Base-by-base conservation (phyloP, 345 rosid genomes). In the Toxicodendron radicans region DNA sequence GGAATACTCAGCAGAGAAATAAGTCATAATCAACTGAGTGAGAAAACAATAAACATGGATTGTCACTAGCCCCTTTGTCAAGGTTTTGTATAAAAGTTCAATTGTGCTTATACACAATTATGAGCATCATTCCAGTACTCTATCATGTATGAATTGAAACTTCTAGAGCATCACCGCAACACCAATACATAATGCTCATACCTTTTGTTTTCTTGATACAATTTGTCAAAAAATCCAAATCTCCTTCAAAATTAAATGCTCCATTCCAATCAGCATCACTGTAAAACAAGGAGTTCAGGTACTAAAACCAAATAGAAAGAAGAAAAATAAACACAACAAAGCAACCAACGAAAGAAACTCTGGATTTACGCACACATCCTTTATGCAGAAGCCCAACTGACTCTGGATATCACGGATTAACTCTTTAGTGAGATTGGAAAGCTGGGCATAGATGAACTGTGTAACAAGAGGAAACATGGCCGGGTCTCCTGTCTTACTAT, bases 221-320 rank as follows among this genome's bases (percentile, higher is more conserved):
- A 48, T 84, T 85, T 68, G 84, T 82, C 79, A 91, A 58, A 77
- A 94, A 94, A 70, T 84, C 85, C 64, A 87, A 79, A 3, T 87
- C 75, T 49, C 76, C 85, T 0, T 77, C 73, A 78, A 87, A 94
- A 79, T 91, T 67, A 78, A 94, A 91, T 5, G 98, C 97, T 57
- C 80, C 88, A 79, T 87, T 66, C 97, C 97, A 90, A 73, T 94
- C 98, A 17, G 58, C 72, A 35, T 86, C 77, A 89, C 98, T 94
- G 88, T 64, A 76, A 54, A 57, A 51, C 76, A 75, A 16, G 38
- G 58, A 66, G 65, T 21, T 58, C 6, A 46, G 4, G 45, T 63
- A 32, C 16, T 45, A 52, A 73, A 60, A n/a, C 75, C 75, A 24
- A 27, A 71, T 49, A 72, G 10, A 21, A 21, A 14, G 41, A 58